Base-by-base conservation (phyloP, 768 basidiomycete species). In the Dioszegia hungarica region DNA sequence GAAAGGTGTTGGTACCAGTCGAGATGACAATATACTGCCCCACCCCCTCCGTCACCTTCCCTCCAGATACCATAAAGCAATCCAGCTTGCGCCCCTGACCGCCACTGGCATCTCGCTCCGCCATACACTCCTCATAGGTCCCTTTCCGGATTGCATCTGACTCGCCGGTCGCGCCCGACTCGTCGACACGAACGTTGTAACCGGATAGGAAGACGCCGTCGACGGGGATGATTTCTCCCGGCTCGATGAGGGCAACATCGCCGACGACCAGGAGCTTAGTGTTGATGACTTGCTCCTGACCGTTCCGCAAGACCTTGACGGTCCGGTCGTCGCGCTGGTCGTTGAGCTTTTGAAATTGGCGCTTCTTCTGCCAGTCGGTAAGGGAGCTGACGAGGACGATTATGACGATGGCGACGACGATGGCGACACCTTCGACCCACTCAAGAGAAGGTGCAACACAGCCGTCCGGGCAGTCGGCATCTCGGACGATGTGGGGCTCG, bases 351-450 rank as follows among this genome's bases (percentile, higher is more conserved):
- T 86, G 85, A 80, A 99, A 99, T 77, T 98, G 95, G 1, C 86
- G 85, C 76, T 99, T 94, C 77, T 98, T 98, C 77, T 97, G 92
- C 87, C 89, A 99, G 76, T 99, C 95, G 69, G 95, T 98, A 39
- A 97, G 63, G 14, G 92, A 91, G 28, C 94, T 94, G 55, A 99
- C 94, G 39, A 90, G 66, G 56, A 78, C 80, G 73, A 82, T 79
- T 57, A 81, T 80, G 47, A 78, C 50, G 61, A 81, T 79, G 27
- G 81, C 81, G 59, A 79, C 71, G 38, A 79, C 74, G 70, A 82
- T 82, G 48, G 79, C 79, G 14, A 78, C 79, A 59, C 80, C 94
- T 78, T 98, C 94, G 0, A 99, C 92, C 94, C 94, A 97, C 67
- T 97, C 92, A 14, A 98, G 89, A 17, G 85, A 84, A 1, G 92